Percentiles rank a stretch among this genome's conserved stretches.
Conservation (phyloP, 2,329 filamentous ascomycete genomes). For the Penicillium decumbens region DNA sequence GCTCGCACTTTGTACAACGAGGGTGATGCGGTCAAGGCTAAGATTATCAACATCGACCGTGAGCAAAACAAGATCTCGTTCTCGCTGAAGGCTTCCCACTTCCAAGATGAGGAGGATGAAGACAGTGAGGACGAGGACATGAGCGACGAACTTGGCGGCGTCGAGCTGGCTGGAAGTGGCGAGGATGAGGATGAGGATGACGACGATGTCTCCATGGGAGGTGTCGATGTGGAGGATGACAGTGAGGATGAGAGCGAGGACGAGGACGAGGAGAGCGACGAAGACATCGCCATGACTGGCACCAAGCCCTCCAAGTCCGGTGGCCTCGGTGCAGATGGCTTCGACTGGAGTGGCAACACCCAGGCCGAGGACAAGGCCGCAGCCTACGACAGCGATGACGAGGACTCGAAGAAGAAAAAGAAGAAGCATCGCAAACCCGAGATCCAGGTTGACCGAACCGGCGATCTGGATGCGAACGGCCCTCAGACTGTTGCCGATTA, state of each 20-base stretch:
- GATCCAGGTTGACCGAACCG: conserved; percentile 82
- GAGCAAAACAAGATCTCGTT: conserved; percentile 78
- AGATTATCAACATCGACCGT: conserved; percentile 71
- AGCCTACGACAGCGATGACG: conserved; percentile 51
- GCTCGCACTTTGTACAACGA: conserved; percentile 85
- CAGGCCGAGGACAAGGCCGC: conserved; percentile 48
- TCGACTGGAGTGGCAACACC: conserved; percentile 77
- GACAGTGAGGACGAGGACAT: conserved; percentile 44
- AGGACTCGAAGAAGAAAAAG: conserved; percentile 53
- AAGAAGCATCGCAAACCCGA: conserved; percentile 72
- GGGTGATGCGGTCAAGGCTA: conserved; percentile 90
- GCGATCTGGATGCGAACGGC: conserved; percentile 81
- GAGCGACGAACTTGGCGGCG: conserved; percentile 29
- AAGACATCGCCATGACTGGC: conserved; percentile 44
- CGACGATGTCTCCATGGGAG: conserved; percentile 40
- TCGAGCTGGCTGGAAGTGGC: conserved; percentile 28
- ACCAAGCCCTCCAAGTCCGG: conserved; percentile 38
- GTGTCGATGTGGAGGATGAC: conserved; percentile 43
- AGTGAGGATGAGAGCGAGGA: conserved; percentile 37
- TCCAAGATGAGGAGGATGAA: conserved; percentile 58
- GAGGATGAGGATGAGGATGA: conserved; percentile 9
- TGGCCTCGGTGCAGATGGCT: conserved; percentile 68
- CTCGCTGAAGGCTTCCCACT: conserved; percentile 88
- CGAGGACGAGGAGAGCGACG: conserved; percentile 38
- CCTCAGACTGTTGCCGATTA: conserved; percentile 89